A percentile compares a stretch with the other conserved stretches of the same genome.
These are phyloP conservation scores for Cyberlindnera mycetangii DNA, from an alignment of 805 yeast species.

Conservation along the genomic window DNA sequence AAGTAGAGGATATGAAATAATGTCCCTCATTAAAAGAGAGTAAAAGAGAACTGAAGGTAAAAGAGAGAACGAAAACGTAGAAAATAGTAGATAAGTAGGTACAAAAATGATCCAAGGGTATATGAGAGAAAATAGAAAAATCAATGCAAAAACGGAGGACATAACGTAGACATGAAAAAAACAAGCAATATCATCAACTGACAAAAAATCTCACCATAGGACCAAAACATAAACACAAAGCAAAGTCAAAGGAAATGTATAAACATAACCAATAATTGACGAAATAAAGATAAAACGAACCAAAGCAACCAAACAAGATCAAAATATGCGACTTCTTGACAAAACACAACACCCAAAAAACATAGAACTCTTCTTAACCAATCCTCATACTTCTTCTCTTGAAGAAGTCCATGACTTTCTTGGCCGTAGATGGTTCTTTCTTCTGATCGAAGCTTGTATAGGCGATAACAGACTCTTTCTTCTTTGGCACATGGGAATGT, in stretches of 20 bases:
- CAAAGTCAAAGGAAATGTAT: background rate
- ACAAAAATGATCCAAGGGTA: background rate
- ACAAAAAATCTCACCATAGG: no score
- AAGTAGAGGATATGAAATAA: background rate
- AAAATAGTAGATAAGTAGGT: background rate
- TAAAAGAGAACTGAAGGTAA: background rate
- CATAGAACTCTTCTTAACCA: background rate
- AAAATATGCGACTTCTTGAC: background rate
- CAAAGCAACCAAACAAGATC: background rate
- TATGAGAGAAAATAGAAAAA: background rate
- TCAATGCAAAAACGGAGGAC: background rate
- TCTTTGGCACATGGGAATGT: slow-evolving; percentile 14
- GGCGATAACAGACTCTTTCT: slow-evolving; percentile 17
- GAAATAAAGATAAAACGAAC: background rate
- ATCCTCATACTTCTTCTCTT: slow-evolving; percentile 55
- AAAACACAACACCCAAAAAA: background rate
- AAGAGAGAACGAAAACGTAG: background rate
- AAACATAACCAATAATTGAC: background rate
- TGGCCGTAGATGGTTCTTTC: slow-evolving; percentile 71
- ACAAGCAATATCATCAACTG: background rate
- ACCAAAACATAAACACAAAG: background rate
- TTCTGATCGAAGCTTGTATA: slow-evolving; percentile 29
- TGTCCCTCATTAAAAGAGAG: background rate
- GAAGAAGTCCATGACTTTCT: slow-evolving; percentile 74
- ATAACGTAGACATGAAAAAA: background rate